Evolutionary conservation across 345 rosid genomes (phyloP).

Genomic region (Limnanthes douglasii): DNA sequence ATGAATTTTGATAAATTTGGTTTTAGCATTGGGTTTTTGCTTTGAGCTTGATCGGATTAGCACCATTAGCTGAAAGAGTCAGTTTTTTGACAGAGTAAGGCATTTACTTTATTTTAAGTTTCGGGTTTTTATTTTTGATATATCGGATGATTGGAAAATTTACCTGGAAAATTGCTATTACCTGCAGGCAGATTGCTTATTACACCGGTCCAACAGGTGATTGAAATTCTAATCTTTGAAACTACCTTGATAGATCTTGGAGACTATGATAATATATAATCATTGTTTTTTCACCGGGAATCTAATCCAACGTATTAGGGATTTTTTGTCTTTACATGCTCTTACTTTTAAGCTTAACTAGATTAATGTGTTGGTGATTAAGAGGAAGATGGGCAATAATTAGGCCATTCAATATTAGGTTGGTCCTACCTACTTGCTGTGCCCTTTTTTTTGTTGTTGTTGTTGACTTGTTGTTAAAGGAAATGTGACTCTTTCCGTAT

Average conservation of each 20-base stretch:
- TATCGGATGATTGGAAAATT: slow-evolving; percentile 1
- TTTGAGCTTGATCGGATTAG: slow-evolving; percentile 62
- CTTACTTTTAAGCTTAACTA: too few relatives aligned
- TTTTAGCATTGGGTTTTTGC: slow-evolving; percentile 82
- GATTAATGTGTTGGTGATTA: too few relatives aligned
- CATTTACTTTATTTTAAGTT: background rate
- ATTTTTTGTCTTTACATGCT: too few relatives aligned
- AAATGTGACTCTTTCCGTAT: too few relatives aligned
- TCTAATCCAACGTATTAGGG: too few relatives aligned
- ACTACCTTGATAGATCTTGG: background rate
- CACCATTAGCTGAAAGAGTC: slow-evolving; percentile 78
- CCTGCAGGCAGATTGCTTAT: slow-evolving; percentile 73
- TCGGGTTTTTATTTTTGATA: background rate
- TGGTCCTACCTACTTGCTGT: too few relatives aligned
- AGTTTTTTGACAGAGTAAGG: slow-evolving; percentile 88
- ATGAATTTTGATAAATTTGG: background rate
- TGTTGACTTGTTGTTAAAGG: too few relatives aligned
- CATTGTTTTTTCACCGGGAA: too few relatives aligned
- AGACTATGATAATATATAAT: too few relatives aligned
- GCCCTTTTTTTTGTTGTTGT: too few relatives aligned
- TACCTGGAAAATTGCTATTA: background rate
- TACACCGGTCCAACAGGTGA: slow-evolving; percentile 93
- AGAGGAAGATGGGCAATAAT: too few relatives aligned
- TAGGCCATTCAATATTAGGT: too few relatives aligned
- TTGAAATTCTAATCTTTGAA: background rate